Evolutionary conservation across 129 eudicot species (phyloP).

Genomic region (Erigeron canadensis): DNA sequence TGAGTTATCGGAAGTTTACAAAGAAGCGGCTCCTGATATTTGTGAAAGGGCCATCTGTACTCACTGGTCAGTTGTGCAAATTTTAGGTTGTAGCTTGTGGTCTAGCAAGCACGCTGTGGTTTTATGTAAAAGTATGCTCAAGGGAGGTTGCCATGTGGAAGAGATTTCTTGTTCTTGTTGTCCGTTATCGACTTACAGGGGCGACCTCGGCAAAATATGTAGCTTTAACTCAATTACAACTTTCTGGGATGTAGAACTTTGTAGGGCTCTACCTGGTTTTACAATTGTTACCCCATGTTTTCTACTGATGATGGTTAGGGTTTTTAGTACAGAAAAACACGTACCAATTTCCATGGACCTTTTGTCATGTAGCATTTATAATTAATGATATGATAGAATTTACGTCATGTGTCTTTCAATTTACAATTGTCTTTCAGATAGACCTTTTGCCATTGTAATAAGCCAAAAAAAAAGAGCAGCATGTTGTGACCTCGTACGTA

Average conservation of each 20-base stretch:
- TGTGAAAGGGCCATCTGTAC: slow-evolving; percentile 17
- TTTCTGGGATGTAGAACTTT: slow-evolving; percentile 22
- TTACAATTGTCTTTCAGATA: not conserved
- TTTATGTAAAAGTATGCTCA: slow-evolving; percentile 23
- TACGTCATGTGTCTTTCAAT: not conserved
- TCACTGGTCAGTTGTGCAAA: not conserved
- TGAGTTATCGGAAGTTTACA: slow-evolving; percentile 9
- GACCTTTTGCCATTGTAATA: not conserved
- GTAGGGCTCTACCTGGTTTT: slow-evolving; percentile 33
- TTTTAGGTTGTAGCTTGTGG: slow-evolving; percentile 22
- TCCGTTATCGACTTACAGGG: slow-evolving; percentile 12
- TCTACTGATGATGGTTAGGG: slow-evolving; percentile 33
- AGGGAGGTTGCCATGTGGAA: slow-evolving; percentile 22
- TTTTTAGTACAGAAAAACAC: slow-evolving; percentile 23
- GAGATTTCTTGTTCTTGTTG: slow-evolving; percentile 14
- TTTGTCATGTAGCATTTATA: slow-evolving; percentile 33
- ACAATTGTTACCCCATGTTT: slow-evolving; percentile 30
- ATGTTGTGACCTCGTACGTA: too few relatives aligned
- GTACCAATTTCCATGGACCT: slow-evolving; percentile 19
- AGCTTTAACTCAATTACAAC: slow-evolving; percentile 37
- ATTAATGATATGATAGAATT: slow-evolving; percentile 21
- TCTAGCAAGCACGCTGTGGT: slow-evolving; percentile 17
- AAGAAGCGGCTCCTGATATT: slow-evolving; percentile 13
- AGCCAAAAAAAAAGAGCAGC: not conserved
- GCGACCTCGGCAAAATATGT: slow-evolving; percentile 17